Conservation (phyloP, 352 stramenopile genomes). For the Phytophthora pistaciae region DNA sequence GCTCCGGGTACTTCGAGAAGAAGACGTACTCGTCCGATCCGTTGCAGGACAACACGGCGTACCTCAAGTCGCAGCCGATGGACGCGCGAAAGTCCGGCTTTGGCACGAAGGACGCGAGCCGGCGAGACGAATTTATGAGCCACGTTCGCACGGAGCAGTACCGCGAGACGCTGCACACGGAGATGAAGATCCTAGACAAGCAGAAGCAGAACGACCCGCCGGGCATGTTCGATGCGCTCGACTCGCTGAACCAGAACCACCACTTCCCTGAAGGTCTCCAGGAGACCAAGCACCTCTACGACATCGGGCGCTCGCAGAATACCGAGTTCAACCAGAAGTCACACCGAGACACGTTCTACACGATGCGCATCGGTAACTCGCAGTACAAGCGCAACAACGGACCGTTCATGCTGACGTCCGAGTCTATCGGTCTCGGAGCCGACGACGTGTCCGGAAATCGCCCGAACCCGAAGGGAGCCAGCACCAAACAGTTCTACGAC, state of each 20-base stretch:
- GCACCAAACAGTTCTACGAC: slow-evolving; percentile 88
- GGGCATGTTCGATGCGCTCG: slow-evolving; percentile 49
- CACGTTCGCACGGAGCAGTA: slow-evolving; percentile 92
- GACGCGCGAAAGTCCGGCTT: slow-evolving; percentile 91
- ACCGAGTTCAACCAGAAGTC: slow-evolving; percentile 89
- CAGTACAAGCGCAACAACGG: slow-evolving; percentile 84
- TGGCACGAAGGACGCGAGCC: slow-evolving; percentile 90
- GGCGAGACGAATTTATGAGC: slow-evolving; percentile 93
- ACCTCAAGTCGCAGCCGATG: slow-evolving; percentile 89
- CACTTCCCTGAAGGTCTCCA: slow-evolving; percentile 76
- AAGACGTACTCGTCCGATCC: slow-evolving; percentile 89
- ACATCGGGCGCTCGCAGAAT: slow-evolving; percentile 80
- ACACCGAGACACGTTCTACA: slow-evolving; percentile 88
- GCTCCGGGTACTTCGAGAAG: slow-evolving; percentile 87
- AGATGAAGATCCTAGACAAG: slow-evolving; percentile 86
- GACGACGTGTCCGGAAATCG: slow-evolving; percentile 72
- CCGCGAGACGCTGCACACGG: slow-evolving; percentile 83
- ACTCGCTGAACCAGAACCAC: slow-evolving; percentile 54
- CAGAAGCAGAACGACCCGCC: slow-evolving; percentile 60
- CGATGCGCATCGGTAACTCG: slow-evolving; percentile 79
- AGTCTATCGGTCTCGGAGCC: slow-evolving; percentile 68
- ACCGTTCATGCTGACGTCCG: slow-evolving; percentile 82
- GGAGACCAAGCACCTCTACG: slow-evolving; percentile 84
- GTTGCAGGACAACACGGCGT: slow-evolving; percentile 89
- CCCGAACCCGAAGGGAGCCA: slow-evolving; percentile 74